Conservation (phyloP, 257 asterid species). For the Thymus mandschuricus region DNA sequence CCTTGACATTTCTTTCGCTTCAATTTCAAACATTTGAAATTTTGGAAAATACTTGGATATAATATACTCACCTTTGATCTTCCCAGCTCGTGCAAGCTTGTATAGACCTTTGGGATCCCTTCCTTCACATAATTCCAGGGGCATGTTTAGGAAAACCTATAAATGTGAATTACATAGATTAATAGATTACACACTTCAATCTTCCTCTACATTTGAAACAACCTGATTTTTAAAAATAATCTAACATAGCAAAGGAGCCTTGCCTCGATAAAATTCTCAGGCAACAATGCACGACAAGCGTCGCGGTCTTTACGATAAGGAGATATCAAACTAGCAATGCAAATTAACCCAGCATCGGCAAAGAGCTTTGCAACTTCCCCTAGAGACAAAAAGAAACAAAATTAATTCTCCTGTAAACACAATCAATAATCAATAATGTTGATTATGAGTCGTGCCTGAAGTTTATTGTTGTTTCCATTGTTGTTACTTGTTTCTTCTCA, state of each 20-base stretch:
- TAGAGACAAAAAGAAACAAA: constrained; percentile 29
- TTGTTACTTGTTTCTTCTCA: too few species aligned
- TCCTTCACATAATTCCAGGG: constrained; percentile 83
- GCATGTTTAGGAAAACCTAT: constrained; percentile 91
- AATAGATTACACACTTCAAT: constrained; percentile 1
- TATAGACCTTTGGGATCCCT: constrained; percentile 98
- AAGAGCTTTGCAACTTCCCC: constrained; percentile 98
- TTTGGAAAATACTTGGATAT: too few species aligned
- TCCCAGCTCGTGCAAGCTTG: constrained; percentile 97
- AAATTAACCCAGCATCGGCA: constrained; percentile 96
- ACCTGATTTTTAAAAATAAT: background rate
- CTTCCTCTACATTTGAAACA: constrained; percentile 12
- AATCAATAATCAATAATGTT: too few species aligned
- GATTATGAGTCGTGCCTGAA: too few species aligned
- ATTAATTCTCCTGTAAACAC: too few species aligned
- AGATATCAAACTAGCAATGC: constrained; percentile 96
- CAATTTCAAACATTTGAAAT: background rate
- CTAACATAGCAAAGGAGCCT: constrained; percentile 30
- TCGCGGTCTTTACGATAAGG: constrained; percentile 96
- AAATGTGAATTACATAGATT: background rate
- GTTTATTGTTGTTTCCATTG: too few species aligned
- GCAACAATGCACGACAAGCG: constrained; percentile 80
- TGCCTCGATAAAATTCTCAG: constrained; percentile 84
- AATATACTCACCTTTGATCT: constrained; percentile 66
- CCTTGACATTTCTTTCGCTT: constrained; percentile 8